Percentiles rank a stretch among this genome's conserved stretches.
Evolutionary conservation across 2,329 filamentous ascomycete species (phyloP).

Genomic region (Xylaria sp.): DNA sequence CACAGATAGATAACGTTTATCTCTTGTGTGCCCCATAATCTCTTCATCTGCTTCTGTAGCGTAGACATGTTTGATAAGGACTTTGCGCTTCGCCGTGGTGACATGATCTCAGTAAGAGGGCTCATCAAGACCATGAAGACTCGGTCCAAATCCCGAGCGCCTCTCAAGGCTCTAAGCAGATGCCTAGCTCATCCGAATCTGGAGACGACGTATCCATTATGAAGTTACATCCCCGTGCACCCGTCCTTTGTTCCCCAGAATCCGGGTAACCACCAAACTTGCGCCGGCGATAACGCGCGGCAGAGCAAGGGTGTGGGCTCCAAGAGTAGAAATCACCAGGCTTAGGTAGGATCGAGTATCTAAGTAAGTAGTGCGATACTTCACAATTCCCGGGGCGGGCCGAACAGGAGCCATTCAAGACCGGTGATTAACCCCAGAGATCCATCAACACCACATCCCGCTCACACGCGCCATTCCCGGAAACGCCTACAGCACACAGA

Average conservation of each 20-base stretch:
- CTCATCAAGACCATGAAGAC: background rate
- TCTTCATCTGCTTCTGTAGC: conserved; percentile 10
- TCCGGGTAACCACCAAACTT: background rate
- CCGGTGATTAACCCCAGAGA: background rate
- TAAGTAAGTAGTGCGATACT: background rate
- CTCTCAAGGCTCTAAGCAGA: background rate
- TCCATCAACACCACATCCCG: background rate
- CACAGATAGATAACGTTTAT: conserved; percentile 14
- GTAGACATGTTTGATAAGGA: conserved; percentile 10
- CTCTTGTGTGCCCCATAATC: conserved; percentile 8
- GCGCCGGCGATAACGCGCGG: background rate
- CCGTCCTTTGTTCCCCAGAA: background rate
- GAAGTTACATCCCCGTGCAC: background rate
- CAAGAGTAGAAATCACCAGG: background rate
- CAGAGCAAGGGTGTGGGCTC: background rate
- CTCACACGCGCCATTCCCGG: background rate
- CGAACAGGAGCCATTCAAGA: conserved; percentile 9
- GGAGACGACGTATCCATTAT: background rate
- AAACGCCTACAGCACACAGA: background rate
- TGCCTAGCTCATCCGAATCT: background rate
- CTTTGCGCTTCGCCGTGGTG: background rate
- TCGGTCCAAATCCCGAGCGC: background rate
- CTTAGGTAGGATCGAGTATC: background rate
- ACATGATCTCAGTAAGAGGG: background rate
- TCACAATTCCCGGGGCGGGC: conserved; percentile 18